phyloP scores from a whole-genome alignment of 352 stramenopile species.

The Phytophthora cryptogea region DNA sequence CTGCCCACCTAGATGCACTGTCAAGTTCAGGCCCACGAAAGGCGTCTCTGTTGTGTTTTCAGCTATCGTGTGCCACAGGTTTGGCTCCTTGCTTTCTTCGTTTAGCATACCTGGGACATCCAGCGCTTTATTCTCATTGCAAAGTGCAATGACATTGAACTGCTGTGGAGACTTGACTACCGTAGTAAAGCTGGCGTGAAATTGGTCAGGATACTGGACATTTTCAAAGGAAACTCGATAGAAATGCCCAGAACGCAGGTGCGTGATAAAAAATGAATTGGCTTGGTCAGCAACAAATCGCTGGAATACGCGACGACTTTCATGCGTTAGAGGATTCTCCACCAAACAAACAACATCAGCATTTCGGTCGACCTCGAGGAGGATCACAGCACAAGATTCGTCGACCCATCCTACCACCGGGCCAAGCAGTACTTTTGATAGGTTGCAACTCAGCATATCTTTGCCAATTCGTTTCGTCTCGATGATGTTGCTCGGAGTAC shows the following conservation, averaged over 20 bases:
- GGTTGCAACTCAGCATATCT: constrained; percentile 18
- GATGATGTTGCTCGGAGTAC: constrained; percentile 6
- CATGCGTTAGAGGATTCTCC: constrained; percentile 53
- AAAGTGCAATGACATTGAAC: constrained; percentile 48
- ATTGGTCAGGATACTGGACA: constrained; percentile 43
- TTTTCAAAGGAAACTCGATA: constrained; percentile 59
- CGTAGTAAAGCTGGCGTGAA: constrained; percentile 59
- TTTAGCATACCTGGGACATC: not conserved
- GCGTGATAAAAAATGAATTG: constrained; percentile 66
- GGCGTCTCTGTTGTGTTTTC: constrained; percentile 34
- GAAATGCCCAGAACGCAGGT: constrained; percentile 58
- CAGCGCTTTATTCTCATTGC: constrained; percentile 29
- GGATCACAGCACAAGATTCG: constrained; percentile 51
- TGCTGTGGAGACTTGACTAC: constrained; percentile 25
- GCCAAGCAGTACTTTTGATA: constrained; percentile 52
- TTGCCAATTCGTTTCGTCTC: constrained; percentile 20
- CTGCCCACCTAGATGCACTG: constrained; percentile 57
- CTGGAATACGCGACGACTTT: constrained; percentile 51
- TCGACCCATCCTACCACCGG: constrained; percentile 79
- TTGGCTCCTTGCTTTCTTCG: not conserved
- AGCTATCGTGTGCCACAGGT: constrained; percentile 39
- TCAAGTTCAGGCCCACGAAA: constrained; percentile 51
- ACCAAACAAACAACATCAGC: constrained; percentile 58
- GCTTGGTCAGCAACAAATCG: constrained; percentile 49
- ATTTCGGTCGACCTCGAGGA: constrained; percentile 70